Percentiles rank a stretch among this genome's conserved stretches.
Conservation (phyloP, 73 alveolate species). For the Paramecium sonneborni region DNA sequence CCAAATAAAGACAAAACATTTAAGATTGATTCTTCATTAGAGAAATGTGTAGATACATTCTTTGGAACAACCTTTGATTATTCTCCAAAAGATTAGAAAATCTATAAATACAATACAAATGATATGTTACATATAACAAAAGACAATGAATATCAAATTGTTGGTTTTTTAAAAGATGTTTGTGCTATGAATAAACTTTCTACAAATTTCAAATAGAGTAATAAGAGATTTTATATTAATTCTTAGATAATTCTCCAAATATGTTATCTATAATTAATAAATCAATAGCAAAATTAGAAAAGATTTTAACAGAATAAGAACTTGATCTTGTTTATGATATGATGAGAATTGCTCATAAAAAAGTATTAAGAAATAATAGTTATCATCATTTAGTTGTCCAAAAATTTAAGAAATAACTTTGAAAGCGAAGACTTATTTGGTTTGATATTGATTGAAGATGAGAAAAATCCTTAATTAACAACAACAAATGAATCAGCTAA, state of each 20-base stretch:
- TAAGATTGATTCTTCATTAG: conserved; percentile 25
- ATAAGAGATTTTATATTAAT: not conserved
- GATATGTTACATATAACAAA: not conserved
- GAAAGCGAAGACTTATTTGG: conserved; percentile 44
- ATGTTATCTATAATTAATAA: conserved; percentile 14
- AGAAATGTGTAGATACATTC: conserved; percentile 17
- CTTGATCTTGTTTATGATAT: conserved; percentile 29
- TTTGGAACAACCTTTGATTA: conserved; percentile 56
- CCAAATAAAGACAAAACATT: conserved; percentile 24
- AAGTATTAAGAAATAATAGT: not conserved
- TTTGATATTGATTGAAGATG: conserved; percentile 18
- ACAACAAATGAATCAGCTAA: conserved; percentile 52
- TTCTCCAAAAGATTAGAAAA: conserved; percentile 25
- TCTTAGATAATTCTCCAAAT: not conserved
- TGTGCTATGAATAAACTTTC: conserved; percentile 56
- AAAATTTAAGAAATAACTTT: conserved; percentile 31
- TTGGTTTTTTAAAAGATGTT: conserved; percentile 7
- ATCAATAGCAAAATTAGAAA: conserved; percentile 49
- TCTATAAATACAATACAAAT: conserved; percentile 46
- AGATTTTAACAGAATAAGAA: not conserved
- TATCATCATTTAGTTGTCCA: not conserved
- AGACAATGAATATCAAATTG: conserved; percentile 23
- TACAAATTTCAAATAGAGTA: not conserved
- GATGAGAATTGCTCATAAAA: conserved; percentile 60
- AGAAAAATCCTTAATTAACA: conserved; percentile 6